Conservation (phyloP, 1,284 basidiomycete species). For the Microbotryum scabiosae region DNA sequence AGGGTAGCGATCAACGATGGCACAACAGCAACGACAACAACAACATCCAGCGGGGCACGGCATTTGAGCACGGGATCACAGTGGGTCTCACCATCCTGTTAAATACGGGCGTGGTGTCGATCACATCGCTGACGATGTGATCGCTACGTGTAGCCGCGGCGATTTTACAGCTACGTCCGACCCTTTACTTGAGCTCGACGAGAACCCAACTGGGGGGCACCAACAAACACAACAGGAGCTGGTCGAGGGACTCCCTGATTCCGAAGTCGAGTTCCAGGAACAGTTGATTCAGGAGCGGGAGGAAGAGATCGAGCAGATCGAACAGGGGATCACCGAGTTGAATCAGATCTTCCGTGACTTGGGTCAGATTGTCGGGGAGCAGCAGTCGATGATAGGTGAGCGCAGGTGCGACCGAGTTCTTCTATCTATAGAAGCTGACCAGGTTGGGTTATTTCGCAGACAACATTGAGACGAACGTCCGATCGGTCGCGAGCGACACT, state of each 20-base stretch:
- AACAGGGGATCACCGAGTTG: constrained; percentile 91
- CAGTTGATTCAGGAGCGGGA: constrained; percentile 92
- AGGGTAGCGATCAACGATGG: constrained; percentile 40
- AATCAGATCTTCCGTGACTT: constrained; percentile 96
- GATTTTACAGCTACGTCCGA: too few relatives aligned
- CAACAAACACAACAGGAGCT: constrained; percentile 23
- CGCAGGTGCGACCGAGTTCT: constrained; percentile 8
- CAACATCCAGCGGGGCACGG: not conserved
- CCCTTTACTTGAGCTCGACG: too few relatives aligned
- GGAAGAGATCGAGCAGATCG: constrained; percentile 90
- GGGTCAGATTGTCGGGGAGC: constrained; percentile 87
- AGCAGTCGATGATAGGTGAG: constrained; percentile 88
- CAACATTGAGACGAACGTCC: constrained; percentile 93
- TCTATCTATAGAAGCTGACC: not conserved
- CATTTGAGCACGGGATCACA: not conserved
- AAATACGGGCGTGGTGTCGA: too few relatives aligned
- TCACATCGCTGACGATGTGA: too few relatives aligned
- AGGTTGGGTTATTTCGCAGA: constrained; percentile 48
- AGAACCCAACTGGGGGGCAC: constrained; percentile 6
- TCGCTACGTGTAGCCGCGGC: too few relatives aligned
- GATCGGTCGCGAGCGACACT: constrained; percentile 75
- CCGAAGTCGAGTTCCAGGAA: constrained; percentile 92
- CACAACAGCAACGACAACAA: not conserved
- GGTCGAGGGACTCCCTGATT: constrained; percentile 47
- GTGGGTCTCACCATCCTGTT: not conserved